Percentiles rank a stretch among this genome's conserved stretches.
These are phyloP conservation scores for Neoscytalidium dimidiatum DNA, from an alignment of 2,329 filamentous ascomycete species.

Conservation along the genomic window DNA sequence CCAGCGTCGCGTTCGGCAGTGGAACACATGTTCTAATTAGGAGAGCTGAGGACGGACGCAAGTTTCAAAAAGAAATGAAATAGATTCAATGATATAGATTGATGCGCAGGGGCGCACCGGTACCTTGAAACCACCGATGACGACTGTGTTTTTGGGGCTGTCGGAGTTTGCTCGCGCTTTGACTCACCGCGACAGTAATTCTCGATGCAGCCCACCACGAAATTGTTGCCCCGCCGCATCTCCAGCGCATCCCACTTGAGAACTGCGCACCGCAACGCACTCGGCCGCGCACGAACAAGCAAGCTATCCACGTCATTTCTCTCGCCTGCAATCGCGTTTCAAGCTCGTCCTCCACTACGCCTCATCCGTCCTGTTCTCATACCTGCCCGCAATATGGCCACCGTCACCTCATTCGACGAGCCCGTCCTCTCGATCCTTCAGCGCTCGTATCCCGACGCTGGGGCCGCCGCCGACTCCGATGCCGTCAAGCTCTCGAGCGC, in stretches of 20 bases:
- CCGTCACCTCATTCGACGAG: slow-evolving; percentile 35
- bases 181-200: slow-evolving; percentile 13
- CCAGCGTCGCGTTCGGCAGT: slow-evolving; percentile 12
- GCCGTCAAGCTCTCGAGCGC: slow-evolving; percentile 52
- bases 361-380: slow-evolving; percentile 31
- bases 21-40: not conserved
- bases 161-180: slow-evolving; percentile 20
- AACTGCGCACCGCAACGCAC: not conserved
- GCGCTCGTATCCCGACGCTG: slow-evolving; percentile 38
- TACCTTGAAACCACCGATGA: slow-evolving; percentile 10
- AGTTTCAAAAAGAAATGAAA: slow-evolving; percentile 17
- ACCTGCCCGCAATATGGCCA: slow-evolving; percentile 34
- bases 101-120: slow-evolving; percentile 1
- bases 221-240: slow-evolving; percentile 19
- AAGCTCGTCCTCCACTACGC: slow-evolving; percentile 35
- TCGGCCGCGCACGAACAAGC: not conserved
- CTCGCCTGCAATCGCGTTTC: slow-evolving; percentile 18
- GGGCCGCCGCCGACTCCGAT: slow-evolving; percentile 37
- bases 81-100: slow-evolving; percentile 17
- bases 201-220: slow-evolving; percentile 18
- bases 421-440: slow-evolving; percentile 37
- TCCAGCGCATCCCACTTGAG: not conserved
- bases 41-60: slow-evolving; percentile 12
- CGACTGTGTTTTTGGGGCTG: slow-evolving; percentile 3
- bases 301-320: not conserved